Conservation (phyloP, 1,139 yeast species). For the Magnusiomyces fungicola region DNA sequence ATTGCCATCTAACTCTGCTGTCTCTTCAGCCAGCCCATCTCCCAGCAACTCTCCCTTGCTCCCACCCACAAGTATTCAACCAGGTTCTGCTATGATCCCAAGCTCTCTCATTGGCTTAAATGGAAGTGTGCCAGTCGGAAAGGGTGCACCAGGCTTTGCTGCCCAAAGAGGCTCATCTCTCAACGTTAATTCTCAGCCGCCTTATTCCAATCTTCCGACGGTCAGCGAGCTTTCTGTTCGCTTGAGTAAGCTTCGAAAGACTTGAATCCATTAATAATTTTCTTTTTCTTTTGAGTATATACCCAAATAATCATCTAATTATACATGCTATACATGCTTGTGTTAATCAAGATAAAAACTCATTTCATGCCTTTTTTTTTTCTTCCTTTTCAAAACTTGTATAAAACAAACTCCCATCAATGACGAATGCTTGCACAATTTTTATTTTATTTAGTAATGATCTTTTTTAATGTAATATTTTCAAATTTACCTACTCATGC, state of each 20-base stretch:
- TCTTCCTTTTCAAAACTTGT: too few species aligned
- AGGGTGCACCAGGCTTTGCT: conserved; percentile 1
- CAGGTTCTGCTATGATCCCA: not conserved
- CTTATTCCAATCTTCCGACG: not conserved
- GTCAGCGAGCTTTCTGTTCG: conserved; percentile 4
- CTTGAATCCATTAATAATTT: not conserved
- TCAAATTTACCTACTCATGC: too few species aligned
- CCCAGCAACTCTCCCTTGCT: not conserved
- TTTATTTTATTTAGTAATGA: too few species aligned
- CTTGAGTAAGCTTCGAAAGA: not conserved
- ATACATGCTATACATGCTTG: too few species aligned
- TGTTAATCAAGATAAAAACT: too few species aligned
- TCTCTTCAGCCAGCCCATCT: not conserved
- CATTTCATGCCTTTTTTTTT: too few species aligned
- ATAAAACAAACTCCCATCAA: too few species aligned
- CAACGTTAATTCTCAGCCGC: not conserved
- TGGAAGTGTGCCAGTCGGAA: not conserved
- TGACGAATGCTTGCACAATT: too few species aligned
- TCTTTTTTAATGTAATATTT: too few species aligned
- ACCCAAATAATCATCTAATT: too few species aligned
- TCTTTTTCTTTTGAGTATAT: not conserved
- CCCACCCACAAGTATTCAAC: not conserved
- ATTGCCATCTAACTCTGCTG: not conserved
- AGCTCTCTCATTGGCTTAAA: not conserved
- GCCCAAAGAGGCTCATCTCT: not conserved